phyloP scores from a whole-genome alignment of 768 basidiomycete genomes.

The Clitopilus passeckerianus region DNA sequence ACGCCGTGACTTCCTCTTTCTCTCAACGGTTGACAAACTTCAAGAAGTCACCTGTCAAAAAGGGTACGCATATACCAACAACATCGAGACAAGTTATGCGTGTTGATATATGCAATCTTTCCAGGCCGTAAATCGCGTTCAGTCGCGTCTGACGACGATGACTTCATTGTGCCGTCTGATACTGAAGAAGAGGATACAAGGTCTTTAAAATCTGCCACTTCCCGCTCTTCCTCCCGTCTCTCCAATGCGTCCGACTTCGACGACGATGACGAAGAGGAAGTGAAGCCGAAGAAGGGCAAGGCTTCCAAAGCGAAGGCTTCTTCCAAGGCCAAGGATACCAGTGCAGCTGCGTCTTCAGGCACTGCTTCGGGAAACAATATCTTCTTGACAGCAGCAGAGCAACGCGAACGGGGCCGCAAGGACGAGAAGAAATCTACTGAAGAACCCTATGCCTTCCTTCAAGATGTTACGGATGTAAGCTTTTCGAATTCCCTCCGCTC shows the following conservation, averaged over 20 bases:
- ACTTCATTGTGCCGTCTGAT: conserved; percentile 68
- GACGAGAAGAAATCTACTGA: conserved; percentile 79
- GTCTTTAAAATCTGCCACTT: conserved; percentile 44
- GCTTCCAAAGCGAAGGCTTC: conserved; percentile 25
- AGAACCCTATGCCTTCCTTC: conserved; percentile 70
- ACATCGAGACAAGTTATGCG: conserved; percentile 49
- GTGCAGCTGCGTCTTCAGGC: conserved; percentile 15
- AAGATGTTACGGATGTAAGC: conserved; percentile 66
- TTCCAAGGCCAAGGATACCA: conserved; percentile 17
- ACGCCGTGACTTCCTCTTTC: conserved; percentile 39
- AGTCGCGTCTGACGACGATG: conserved; percentile 51
- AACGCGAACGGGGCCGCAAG: conserved; percentile 69
- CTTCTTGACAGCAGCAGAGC: conserved; percentile 84
- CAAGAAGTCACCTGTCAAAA: conserved; percentile 57
- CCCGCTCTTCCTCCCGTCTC: conserved; percentile 44
- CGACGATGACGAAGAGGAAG: conserved; percentile 35
- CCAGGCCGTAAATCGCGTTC: conserved; percentile 38
- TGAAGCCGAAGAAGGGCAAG: conserved; percentile 30
- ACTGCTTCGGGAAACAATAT: conserved; percentile 21
- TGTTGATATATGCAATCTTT: conserved; percentile 6
- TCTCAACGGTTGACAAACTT: conserved; percentile 58
- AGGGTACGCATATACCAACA: conserved; percentile 33
- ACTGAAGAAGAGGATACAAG: conserved; percentile 48
- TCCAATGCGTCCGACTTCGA: conserved; percentile 28
- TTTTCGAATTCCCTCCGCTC: neutral